Evolutionary conservation across 139 green algal genomes (phyloP).

Genomic region (Nannochloris sp.): DNA sequence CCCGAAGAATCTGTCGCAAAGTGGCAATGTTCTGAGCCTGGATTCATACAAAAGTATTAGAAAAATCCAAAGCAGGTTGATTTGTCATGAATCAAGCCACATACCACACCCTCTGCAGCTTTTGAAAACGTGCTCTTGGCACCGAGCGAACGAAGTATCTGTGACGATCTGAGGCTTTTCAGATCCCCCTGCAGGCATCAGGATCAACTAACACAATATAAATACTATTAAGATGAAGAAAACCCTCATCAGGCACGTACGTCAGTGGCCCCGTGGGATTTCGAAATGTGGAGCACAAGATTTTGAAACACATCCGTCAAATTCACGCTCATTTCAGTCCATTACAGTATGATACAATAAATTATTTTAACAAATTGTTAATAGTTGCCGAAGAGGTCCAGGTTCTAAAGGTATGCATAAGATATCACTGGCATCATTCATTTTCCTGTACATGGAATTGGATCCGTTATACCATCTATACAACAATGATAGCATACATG

Average conservation of each 20-base stretch:
- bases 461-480: too few species aligned
- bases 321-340: too few species aligned
- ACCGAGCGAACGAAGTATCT: constrained; percentile 37
- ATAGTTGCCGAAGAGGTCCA: constrained; percentile 22
- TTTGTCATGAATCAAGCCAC: background rate
- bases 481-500: background rate
- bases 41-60: background rate
- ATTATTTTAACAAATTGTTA: constrained; percentile 8
- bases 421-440: constrained; percentile 43
- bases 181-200: constrained; percentile 27
- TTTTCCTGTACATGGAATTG: background rate
- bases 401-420: constrained; percentile 47
- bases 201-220: background rate
- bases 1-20: constrained; percentile 24
- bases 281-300: background rate
- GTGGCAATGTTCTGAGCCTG: constrained; percentile 34
- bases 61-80: too few species aligned
- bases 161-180: constrained; percentile 30
- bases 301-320: too few species aligned
- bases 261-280: background rate
- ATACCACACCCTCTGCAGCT: constrained; percentile 35
- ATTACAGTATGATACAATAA: background rate
- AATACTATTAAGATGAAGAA: too few species aligned
- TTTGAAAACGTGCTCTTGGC: constrained; percentile 26
- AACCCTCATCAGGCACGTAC: background rate